Evolutionary conservation across 2,329 filamentous ascomycete genomes (phyloP).

Genomic region (Dothiorella sarmentorum): DNA sequence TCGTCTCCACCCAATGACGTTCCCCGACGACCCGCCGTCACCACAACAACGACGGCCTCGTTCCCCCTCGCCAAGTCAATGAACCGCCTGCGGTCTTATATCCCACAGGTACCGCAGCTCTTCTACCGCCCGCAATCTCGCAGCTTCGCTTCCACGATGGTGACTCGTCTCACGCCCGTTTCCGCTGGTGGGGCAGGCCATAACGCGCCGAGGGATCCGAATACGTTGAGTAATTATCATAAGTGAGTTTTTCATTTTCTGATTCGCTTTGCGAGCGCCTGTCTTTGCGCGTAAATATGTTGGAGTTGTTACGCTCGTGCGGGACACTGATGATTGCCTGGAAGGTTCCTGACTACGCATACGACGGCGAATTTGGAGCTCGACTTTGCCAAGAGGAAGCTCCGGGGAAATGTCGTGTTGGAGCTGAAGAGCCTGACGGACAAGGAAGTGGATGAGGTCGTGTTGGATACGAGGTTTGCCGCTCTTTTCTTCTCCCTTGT

Average conservation of each 20-base stretch:
- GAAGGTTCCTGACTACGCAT: constrained; percentile 71
- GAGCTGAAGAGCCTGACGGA: constrained; percentile 74
- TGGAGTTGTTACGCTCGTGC: too few species aligned
- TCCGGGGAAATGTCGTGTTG: constrained; percentile 74
- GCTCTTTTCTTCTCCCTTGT: not conserved
- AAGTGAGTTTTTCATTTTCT: constrained; percentile 36
- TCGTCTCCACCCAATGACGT: constrained; percentile 4
- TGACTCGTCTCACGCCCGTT: not conserved
- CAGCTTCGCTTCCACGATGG: constrained; percentile 9
- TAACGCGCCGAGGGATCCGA: constrained; percentile 66
- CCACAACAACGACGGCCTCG: not conserved
- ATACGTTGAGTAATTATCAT: constrained; percentile 88
- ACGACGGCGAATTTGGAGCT: constrained; percentile 78
- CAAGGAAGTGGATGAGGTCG: constrained; percentile 63
- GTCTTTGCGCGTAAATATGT: too few species aligned
- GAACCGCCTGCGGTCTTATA: constrained; percentile 9
- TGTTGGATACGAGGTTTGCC: constrained; percentile 72
- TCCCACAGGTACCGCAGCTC: not conserved
- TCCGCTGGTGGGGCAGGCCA: not conserved
- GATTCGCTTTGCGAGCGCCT: too few species aligned
- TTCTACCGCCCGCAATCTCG: not conserved
- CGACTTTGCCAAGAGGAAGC: constrained; percentile 74
- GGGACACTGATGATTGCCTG: not conserved
- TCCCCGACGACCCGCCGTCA: not conserved
- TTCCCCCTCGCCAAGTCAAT: not conserved